Conservation (phyloP, 441 rosid genomes). For the Euphorbia celastroides region DNA sequence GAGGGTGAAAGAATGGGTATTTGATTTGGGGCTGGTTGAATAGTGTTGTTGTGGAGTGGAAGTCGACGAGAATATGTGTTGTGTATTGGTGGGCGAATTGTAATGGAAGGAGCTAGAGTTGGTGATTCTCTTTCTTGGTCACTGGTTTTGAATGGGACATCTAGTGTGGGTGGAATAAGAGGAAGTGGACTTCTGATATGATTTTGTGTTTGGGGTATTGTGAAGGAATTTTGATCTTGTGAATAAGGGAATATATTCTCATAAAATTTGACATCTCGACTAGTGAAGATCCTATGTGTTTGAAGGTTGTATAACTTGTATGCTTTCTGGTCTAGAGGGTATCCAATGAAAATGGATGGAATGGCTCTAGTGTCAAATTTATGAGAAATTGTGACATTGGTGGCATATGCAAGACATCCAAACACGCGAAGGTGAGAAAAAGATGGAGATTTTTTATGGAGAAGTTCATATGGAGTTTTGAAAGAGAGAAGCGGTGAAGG, state of each 20-base stretch:
- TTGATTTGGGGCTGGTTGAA: not conserved
- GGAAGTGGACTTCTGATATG: not conserved
- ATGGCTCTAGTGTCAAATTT: conserved; percentile 1
- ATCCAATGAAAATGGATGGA: not conserved
- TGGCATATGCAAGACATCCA: conserved; percentile 11
- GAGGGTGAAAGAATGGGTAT: not conserved
- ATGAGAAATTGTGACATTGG: not conserved
- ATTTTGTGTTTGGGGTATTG: not conserved
- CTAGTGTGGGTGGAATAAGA: not conserved
- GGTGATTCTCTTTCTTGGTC: not conserved
- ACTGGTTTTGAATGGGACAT: not conserved
- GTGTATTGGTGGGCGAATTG: not conserved
- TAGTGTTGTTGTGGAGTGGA: not conserved
- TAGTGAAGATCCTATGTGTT: not conserved
- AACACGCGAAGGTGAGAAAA: conserved; percentile 1
- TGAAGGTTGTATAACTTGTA: not conserved
- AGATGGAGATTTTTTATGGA: not conserved
- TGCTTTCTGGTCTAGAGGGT: not conserved
- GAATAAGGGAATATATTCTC: not conserved
- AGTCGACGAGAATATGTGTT: not conserved
- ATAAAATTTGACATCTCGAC: conserved; percentile 9
- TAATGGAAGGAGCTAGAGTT: not conserved
- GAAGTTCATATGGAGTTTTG: conserved; percentile 2
- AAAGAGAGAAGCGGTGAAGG: not conserved
- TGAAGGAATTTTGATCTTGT: not conserved